Evolutionary conservation across 2,329 filamentous ascomycete species (phyloP), one percentile per base, ranked within the genome.

Genomic region (Colletotrichum sojae): DNA sequence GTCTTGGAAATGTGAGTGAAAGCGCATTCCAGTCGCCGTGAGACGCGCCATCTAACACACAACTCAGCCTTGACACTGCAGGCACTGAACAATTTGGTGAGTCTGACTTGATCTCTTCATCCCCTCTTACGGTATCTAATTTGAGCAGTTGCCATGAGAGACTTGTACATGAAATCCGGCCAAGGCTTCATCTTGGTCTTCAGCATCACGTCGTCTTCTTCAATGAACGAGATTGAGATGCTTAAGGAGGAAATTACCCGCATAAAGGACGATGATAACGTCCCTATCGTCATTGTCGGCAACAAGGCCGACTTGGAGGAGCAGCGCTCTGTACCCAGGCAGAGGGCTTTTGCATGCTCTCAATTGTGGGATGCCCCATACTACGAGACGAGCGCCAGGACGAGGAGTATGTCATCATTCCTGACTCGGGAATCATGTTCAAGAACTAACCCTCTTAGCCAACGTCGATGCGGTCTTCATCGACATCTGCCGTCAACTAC

Each of bases 241-340:
- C 86, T 97, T 49, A 91, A 94, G 58, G 94, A 97, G 76, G 94
- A 97, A 80, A 97, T 97, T 72, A 91, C 94, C 70, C 93, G 94
- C 69, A 95, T 97, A 82, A 97, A 97, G 82, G 92, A 95, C 78
- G 93, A 95, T 80, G 92, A 94, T 63, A 91, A 90, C 71, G 89
- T 95, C 4, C 93, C 93, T 22, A 93, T 97, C 77, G 94, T 97
- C 57, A 93, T 97, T 71, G 94, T 97, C 54, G 94, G 94, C 71
- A 97, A 97, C 85, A 97, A 97, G 81, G 92, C 92, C 69, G 94
- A 97, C 76, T 86, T 97, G 51, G 94, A 96, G 80, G 94, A 97
- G 77, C 92, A 95, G 78, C 90, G 94, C 36, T 89, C 88, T 20
- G 92, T 97, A 9, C 90, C 92, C 13, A 89, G 94, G 59, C 91